Conservation (phyloP, 2,329 filamentous ascomycete genomes). For the Monosporascus sp. region DNA sequence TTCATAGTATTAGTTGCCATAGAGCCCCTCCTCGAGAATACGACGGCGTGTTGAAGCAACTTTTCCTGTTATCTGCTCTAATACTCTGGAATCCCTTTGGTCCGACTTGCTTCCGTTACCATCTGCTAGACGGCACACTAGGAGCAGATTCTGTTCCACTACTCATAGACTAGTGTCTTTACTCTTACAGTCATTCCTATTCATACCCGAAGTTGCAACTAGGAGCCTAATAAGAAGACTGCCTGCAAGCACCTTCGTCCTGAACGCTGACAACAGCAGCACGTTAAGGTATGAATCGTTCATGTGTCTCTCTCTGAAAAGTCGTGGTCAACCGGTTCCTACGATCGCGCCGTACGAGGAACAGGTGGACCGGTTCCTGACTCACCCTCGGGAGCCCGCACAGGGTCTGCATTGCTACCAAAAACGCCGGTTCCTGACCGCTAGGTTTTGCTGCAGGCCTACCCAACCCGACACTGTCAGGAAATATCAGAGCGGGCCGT, state of each 20-base stretch:
- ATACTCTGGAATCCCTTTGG: neutral
- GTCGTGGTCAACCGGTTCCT: constrained; percentile 8
- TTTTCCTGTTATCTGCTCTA: constrained; percentile 4
- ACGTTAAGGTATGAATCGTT: neutral
- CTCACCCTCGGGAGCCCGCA: constrained; percentile 28
- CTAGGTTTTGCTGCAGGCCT: constrained; percentile 24
- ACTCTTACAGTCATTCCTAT: neutral
- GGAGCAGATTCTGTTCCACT: neutral
- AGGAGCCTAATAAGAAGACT: neutral
- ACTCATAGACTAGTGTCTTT: neutral
- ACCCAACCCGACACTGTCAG: constrained; percentile 21
- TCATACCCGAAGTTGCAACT: neutral
- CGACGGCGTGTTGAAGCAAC: constrained; percentile 6
- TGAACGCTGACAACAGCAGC: neutral
- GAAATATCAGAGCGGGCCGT: constrained; percentile 17
- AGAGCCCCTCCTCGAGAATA: constrained; percentile 6
- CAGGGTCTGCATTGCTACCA: constrained; percentile 24
- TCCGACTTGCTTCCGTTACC: neutral
- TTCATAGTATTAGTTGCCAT: constrained; percentile 17
- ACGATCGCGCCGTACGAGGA: constrained; percentile 10
- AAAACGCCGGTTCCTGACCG: constrained; percentile 26
- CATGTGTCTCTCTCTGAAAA: neutral
- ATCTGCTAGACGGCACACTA: neutral
- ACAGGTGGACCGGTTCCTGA: constrained; percentile 21
- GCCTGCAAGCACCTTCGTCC: neutral